These are phyloP conservation scores for Leucaena leucocephala DNA, from an alignment of 306 rosid genomes.

Conservation along the genomic window DNA sequence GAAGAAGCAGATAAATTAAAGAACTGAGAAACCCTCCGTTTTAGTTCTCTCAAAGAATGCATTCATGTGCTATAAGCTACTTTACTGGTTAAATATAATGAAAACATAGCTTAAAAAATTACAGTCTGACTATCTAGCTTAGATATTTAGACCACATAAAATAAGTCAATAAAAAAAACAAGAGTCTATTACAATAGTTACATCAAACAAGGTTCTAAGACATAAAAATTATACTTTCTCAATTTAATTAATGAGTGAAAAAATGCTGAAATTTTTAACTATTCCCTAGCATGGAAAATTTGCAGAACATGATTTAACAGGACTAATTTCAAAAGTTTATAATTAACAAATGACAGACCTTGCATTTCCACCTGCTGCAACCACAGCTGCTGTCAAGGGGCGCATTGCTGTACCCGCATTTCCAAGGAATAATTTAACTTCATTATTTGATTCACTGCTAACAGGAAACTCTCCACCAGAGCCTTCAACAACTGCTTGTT, in stretches of 20 bases:
- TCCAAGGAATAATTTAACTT: constrained; percentile 91
- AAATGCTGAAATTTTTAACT: not conserved
- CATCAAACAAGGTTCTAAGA: not conserved
- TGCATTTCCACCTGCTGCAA: constrained; percentile 90
- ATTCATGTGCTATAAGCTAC: constrained; percentile 14
- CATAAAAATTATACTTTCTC: not conserved
- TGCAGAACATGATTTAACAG: not conserved
- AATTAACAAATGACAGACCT: constrained; percentile 54
- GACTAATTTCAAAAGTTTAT: constrained; percentile 17
- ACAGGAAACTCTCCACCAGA: constrained; percentile 87
- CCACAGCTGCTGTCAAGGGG: constrained; percentile 93
- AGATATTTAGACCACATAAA: not conserved
- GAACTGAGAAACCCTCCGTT: constrained; percentile 2
- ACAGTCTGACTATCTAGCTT: not conserved
- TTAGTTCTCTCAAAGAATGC: constrained; percentile 1
- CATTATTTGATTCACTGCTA: constrained; percentile 61
- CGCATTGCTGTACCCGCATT: constrained; percentile 99
- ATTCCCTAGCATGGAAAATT: not conserved
- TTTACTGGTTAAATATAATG: not conserved
- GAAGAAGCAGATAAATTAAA: constrained; percentile 1
- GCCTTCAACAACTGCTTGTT: constrained; percentile 88
- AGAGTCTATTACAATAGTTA: not conserved
- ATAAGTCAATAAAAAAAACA: not conserved
- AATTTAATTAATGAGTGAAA: not conserved
- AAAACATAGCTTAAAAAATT: not conserved